These are phyloP conservation scores for Fusarium sp. DNA, from an alignment of 2,329 filamentous ascomycete genomes.

Conservation along the genomic window DNA sequence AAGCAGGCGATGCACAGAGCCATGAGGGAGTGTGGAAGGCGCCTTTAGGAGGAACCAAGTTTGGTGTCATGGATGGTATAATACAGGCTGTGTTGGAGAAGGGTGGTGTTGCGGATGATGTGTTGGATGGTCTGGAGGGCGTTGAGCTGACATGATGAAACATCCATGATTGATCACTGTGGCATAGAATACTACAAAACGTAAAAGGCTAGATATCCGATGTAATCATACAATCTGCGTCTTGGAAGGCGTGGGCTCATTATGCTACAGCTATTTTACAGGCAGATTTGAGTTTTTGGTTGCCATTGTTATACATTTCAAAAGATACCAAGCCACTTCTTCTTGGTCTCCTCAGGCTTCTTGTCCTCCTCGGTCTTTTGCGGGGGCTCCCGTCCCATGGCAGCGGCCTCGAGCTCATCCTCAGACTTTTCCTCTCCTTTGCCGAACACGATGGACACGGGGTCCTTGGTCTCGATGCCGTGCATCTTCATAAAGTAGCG, in stretches of 20 bases:
- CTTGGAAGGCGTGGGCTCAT: conserved; percentile 19
- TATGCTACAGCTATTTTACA: conserved; percentile 37
- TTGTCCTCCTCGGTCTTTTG: conserved; percentile 43
- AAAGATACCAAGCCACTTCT: conserved; percentile 90
- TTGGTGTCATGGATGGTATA: conserved; percentile 77
- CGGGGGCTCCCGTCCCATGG: conserved; percentile 52
- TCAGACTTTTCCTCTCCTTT: conserved; percentile 52
- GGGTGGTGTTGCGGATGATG: conserved; percentile 86
- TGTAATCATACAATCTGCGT: conserved; percentile 37
- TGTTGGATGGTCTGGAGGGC: conserved; percentile 82
- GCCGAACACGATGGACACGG: conserved; percentile 61
- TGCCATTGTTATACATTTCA: conserved; percentile 51
- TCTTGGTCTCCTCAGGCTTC: conserved; percentile 57
- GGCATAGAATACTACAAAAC: conserved; percentile 11
- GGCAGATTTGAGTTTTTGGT: conserved; percentile 11
- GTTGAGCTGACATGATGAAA: conserved; percentile 71
- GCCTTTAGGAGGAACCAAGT: conserved; percentile 84
- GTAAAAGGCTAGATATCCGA: conserved; percentile 24
- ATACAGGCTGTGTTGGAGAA: conserved; percentile 80
- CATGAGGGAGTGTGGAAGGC: conserved; percentile 87
- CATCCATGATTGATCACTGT: neutral
- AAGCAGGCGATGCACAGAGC: conserved; percentile 63
- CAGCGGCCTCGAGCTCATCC: conserved; percentile 51
- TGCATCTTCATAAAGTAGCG: conserved; percentile 87
- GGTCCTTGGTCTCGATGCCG: conserved; percentile 76